Evolutionary conservation across 2,329 filamentous ascomycete genomes (phyloP).

Genomic region (Sarocladium brachiariae): DNA sequence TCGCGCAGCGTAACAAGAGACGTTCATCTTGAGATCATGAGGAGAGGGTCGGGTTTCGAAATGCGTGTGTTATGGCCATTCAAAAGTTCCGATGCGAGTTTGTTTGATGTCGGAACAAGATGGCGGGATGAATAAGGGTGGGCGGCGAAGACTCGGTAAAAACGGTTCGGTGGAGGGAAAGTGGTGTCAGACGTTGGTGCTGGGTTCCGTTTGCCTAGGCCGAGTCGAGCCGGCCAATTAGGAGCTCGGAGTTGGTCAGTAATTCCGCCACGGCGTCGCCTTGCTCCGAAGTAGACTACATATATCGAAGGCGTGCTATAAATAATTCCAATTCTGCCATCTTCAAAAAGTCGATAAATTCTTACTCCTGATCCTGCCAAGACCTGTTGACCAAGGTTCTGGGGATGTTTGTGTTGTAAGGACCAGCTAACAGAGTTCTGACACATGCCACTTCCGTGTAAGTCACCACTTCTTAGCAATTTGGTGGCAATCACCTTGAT

Average conservation of each 20-base stretch:
- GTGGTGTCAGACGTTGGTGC: constrained; percentile 7
- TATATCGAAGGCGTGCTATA: too few species aligned
- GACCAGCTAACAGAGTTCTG: too few species aligned
- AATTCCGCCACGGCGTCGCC: background rate
- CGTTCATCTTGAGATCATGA: constrained; percentile 35
- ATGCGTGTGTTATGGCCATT: background rate
- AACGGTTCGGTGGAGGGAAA: constrained; percentile 3
- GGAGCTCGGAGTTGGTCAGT: constrained; percentile 10
- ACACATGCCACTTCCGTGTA: too few species aligned
- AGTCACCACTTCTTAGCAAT: too few species aligned
- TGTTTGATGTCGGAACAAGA: constrained; percentile 8
- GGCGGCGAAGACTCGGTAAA: background rate
- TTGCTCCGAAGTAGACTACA: background rate
- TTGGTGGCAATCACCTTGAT: too few species aligned
- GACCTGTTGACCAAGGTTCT: too few species aligned
- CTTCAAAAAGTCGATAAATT: too few species aligned
- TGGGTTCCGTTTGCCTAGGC: constrained; percentile 2
- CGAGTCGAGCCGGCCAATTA: constrained; percentile 9
- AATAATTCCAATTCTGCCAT: too few species aligned
- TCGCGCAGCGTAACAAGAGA: constrained; percentile 32
- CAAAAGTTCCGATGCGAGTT: background rate
- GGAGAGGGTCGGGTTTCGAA: constrained; percentile 1
- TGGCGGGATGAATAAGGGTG: constrained; percentile 7
- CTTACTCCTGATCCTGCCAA: too few species aligned
- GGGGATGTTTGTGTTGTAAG: too few species aligned